Percentiles rank a stretch among this genome's conserved stretches.
These are phyloP conservation scores for Vachellia collinsii DNA, from an alignment of 306 rosid species.

Conservation along the genomic window DNA sequence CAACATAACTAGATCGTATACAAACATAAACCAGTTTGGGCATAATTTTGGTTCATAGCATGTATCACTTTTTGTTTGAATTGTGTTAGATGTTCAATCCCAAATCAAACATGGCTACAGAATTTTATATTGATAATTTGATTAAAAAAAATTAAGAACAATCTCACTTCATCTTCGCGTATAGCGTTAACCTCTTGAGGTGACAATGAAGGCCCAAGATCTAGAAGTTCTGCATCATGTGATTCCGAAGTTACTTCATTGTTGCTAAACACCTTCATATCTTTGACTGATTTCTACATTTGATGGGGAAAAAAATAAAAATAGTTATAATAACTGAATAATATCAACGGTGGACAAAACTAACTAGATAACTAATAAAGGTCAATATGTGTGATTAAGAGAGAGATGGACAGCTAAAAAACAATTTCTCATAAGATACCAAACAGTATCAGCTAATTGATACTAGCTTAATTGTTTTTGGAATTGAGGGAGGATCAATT, in stretches of 20 bases:
- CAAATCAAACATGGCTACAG: background rate
- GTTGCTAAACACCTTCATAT: background rate
- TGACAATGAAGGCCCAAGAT: background rate
- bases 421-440: background rate
- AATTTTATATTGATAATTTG: no score
- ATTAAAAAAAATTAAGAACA: background rate
- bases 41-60: background rate
- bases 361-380: background rate
- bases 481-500: background rate
- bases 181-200: background rate
- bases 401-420: background rate
- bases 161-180: background rate
- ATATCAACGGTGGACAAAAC: background rate
- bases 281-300: background rate
- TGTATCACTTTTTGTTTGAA: background rate
- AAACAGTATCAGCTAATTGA: background rate
- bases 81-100: background rate
- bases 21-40: background rate
- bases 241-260: background rate
- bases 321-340: background rate
- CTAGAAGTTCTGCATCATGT: background rate
- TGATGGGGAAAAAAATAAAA: background rate
- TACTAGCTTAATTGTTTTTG: background rate
- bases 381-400: background rate
- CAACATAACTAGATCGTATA: background rate